Evolutionary conservation across 768 basidiomycete genomes (phyloP).

Genomic region (Boletus edulis): DNA sequence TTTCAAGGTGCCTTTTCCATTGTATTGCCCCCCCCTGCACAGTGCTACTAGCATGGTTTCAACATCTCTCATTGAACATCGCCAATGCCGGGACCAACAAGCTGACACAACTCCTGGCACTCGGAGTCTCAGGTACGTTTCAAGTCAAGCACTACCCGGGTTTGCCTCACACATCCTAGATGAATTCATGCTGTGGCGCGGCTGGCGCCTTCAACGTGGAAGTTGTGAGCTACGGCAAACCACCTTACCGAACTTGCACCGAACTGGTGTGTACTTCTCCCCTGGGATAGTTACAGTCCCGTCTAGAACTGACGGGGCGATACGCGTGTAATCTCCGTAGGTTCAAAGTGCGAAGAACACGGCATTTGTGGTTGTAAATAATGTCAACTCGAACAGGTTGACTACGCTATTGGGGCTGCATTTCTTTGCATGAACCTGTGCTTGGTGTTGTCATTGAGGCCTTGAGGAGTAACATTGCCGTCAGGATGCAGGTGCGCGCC

Average conservation of each 20-base stretch:
- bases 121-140: not conserved
- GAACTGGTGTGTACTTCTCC: conserved; percentile 4
- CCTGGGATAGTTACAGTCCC: not conserved
- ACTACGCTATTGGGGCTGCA: not conserved
- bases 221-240: not conserved
- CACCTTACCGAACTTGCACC: not conserved
- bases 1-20: not conserved
- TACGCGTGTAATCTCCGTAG: conserved; percentile 23
- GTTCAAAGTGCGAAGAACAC: not conserved
- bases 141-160: not conserved
- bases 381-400: not conserved
- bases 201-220: conserved; percentile 8
- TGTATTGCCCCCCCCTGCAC: not conserved
- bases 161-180: not conserved
- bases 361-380: not conserved
- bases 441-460: conserved; percentile 2
- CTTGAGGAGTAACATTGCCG: not conserved
- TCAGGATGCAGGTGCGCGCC: conserved; percentile 11
- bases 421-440: conserved; percentile 16
- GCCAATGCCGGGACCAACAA: not conserved
- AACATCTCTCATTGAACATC: not conserved
- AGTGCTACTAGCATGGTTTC: not conserved
- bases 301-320: conserved; percentile 13
- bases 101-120: not conserved
- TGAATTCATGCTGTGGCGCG: not conserved